These are phyloP conservation scores for Fraxinus sp. DNA, from an alignment of 305 asterid genomes.

Conservation along the genomic window DNA sequence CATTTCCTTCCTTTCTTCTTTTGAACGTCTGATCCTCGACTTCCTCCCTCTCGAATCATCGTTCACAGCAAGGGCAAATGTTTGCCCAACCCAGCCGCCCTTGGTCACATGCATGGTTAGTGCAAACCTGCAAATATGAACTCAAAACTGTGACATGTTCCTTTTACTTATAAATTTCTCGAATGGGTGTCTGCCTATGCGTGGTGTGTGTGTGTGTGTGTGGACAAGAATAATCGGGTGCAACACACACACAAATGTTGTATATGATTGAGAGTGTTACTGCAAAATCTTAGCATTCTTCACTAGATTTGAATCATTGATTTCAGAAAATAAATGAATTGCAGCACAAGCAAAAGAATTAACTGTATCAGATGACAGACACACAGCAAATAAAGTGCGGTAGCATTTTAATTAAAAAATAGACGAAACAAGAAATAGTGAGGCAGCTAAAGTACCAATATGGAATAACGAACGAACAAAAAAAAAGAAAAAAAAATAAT, in stretches of 20 bases:
- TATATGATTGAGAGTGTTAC: background rate
- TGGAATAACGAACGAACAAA: background rate
- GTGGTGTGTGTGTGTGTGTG: background rate
- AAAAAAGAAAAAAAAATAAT: background rate
- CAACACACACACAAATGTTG: background rate
- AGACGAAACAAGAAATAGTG: background rate
- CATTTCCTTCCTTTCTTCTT: constrained; percentile 85
- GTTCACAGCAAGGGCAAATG: constrained; percentile 62
- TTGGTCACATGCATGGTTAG: constrained; percentile 55
- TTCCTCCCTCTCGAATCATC: constrained; percentile 61
- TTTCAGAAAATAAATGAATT: background rate
- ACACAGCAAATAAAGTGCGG: background rate
- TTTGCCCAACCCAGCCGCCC: constrained; percentile 69
- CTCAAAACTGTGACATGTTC: background rate
- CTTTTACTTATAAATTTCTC: background rate
- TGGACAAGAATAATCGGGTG: background rate
- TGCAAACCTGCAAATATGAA: constrained; percentile 10
- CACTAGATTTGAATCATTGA: background rate
- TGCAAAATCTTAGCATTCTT: background rate
- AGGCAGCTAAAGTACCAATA: background rate
- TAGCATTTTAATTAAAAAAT: background rate
- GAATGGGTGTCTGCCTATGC: background rate
- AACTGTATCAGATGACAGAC: background rate
- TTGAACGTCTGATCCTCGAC: constrained; percentile 81
- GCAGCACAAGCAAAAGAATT: background rate